Base-by-base conservation (phyloP, 1,284 basidiomycete species). In the Polyporus tsugae region DNA sequence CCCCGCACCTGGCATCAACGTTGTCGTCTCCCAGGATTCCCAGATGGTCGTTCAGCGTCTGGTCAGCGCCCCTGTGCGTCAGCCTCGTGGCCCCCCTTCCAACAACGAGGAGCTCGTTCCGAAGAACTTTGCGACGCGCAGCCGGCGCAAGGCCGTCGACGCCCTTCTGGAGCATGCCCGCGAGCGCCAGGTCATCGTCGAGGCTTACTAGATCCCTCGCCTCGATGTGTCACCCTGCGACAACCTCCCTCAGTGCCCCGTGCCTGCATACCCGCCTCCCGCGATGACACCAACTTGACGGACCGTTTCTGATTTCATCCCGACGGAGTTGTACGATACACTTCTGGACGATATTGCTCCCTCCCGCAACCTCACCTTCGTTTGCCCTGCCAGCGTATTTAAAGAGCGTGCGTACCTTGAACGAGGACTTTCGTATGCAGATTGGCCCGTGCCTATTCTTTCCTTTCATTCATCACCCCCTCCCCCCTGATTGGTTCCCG, bases 61-160 rank as follows among this genome's bases (percentile, higher is more conserved):
- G 80, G 83, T 84, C 69, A 91, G 89, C 78, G 87, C 89, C 76
- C 90, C 92, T 60, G 84, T 89, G 62, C 90, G 95, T 80, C 95
- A 96, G 84, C 95, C 95, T 71, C 87, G 88, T 69, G 95, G 95
- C 72, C 95, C 95, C 66, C 95, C 95, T 64, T 92, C 92, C 35
- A 92, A 92, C 77, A 87, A 89, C 67, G 93, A 95, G 75, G 95
- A 96, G 78, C 87, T 96, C 53, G 91, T 91, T n/a, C 89, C 91
- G 60, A 93, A 92, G 85, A 96, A 96, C 82, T 96, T 96, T 82
- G 94, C 95, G 19, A 89, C 89, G 29, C 87, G 93, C 74, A 91
- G 92, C 79, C 85, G 91, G 80, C 87, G 91, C 76, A 88, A 90
- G 83, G 91, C 91, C n/a, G 92, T 94, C 69, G 92, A 91, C 65